Base-by-base conservation (phyloP, 306 rosid genomes). In the Gillenia trifoliata region DNA sequence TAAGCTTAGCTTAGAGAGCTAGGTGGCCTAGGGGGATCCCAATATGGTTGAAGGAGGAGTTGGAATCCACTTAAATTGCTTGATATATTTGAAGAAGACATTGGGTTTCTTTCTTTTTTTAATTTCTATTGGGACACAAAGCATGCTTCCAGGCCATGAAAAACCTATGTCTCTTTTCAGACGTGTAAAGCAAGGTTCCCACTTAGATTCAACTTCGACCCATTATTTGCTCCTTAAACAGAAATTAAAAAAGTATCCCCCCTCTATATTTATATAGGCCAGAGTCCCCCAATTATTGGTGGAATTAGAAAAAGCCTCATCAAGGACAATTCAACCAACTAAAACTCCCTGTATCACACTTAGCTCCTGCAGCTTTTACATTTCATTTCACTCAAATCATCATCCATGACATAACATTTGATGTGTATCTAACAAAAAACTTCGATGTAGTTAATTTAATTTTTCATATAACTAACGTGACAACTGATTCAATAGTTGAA, bases 51-150 rank as follows among this genome's bases (percentile, higher is more conserved):
- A 93, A 86, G 61, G 50, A 75, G 88, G 98, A 88, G 98, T 93
- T 89, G 98, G 98, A 91, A 85, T 89, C 92, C 98, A 93, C 98
- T 91, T 78, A 80, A 81, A 83, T 81, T 80, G 96, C 85, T 81
- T 79, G 87, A 75, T 78, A 70, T 89, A 47, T 47, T 47, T 47
- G 85, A 82, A 86, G 74, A 86, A 72, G 85, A 89, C 86, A 87
- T 73, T 29, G 66, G 61, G 20, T 0, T 15, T 15, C n/a, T n/a
- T n/a, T n/a, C n/a, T 47, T 4, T 1, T 47, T n/a, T 71, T 68
- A 73, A 76, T 74, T 83, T 81, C 77, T 77, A 79, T 84, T 75
- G 90, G 82, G 88, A 80, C 84, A 80, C 77, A 85, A 65, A 83
- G 77, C 89, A 83, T 79, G 80, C 65, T 84, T 86, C 80, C 77